Base-by-base conservation (phyloP, 192 early-diverging fungal genomes). In the Coemansia sp. region DNA sequence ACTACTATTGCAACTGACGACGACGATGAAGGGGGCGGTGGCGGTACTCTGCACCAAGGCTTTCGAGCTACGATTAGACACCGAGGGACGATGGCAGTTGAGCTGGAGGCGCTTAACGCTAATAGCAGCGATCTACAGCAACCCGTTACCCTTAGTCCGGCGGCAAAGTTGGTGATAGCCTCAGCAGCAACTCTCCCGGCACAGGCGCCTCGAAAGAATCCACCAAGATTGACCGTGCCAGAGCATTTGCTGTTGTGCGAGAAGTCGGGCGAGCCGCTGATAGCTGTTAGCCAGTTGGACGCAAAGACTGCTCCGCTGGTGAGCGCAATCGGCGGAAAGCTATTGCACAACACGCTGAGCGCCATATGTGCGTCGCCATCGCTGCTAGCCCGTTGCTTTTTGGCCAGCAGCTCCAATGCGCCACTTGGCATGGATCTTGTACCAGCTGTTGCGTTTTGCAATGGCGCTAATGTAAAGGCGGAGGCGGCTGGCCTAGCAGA, bases 281-380 rank as follows among this genome's bases (percentile, higher is more conserved):
- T 78, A 33, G 70, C 62, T 31, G 65, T 73, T 20, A 64, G 59
- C 34, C 64, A 64, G 14, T 47, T 79, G n/a, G 68, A 79, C 55
- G 25, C 67, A 6, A 64, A 66, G 8, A 68, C 77, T 2, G 64
- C 69, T 34, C 56, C 61, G n/a, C 41, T 62, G 10, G 68, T 79
- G 23, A 56, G 53, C 0, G 41, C 39, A 3, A 69, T 64, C 37
- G 77, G 69, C 21, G 72, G 72, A 3, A 59, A 59, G 4, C 45
- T 75, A 28, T 10, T 75, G 45, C 25, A 56, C n/a, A 75, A 72
- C 61, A 81, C 78, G 0, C 4, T 81, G 45, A 63, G 65, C 37
- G 34, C 41, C 34, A 37, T 65, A 5, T 52, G 75, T 31, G 53
- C 64, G n/a, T 72, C 78, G 37, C 56, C 69, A 1, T 28, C 34